These are phyloP conservation scores for Pseudophaeomoniella oleicola DNA, from an alignment of 2,329 filamentous ascomycete genomes.

Conservation along the genomic window DNA sequence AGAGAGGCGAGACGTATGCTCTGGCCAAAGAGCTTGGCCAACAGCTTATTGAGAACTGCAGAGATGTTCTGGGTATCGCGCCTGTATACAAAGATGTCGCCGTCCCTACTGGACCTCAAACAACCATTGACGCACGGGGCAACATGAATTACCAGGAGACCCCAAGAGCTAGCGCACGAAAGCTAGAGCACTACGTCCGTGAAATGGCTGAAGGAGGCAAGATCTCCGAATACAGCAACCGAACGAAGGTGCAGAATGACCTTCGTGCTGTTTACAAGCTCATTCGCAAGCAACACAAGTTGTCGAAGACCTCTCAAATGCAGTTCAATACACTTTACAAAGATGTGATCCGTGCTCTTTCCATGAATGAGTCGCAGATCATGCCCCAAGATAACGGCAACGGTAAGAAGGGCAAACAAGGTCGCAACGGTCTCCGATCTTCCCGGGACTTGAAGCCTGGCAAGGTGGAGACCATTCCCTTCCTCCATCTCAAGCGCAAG, in stretches of 20 bases:
- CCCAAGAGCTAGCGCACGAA: slow-evolving; percentile 75
- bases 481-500: slow-evolving; percentile 92
- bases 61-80: slow-evolving; percentile 67
- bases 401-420: slow-evolving; percentile 35
- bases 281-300: slow-evolving; percentile 95
- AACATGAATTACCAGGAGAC: slow-evolving; percentile 87
- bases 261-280: slow-evolving; percentile 92
- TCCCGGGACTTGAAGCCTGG: slow-evolving; percentile 51
- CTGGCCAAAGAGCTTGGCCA: slow-evolving; percentile 90
- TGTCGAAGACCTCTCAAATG: slow-evolving; percentile 88
- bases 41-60: slow-evolving; percentile 95
- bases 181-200: slow-evolving; percentile 94
- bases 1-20: slow-evolving; percentile 92
- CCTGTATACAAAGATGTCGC: slow-evolving; percentile 95
- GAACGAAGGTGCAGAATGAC: slow-evolving; percentile 95
- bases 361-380: slow-evolving; percentile 97
- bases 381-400: slow-evolving; percentile 69
- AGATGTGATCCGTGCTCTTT: slow-evolving; percentile 83
- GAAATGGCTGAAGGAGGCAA: slow-evolving; percentile 98
- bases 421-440: slow-evolving; percentile 32
- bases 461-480: slow-evolving; percentile 94
- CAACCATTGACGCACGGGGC: slow-evolving; percentile 80
- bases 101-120: slow-evolving; percentile 79
- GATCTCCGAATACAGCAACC: slow-evolving; percentile 96
- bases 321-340: slow-evolving; percentile 93